Base-by-base conservation (phyloP, 1,284 basidiomycete species). In the Apiotrichum mycotoxinovorans region DNA sequence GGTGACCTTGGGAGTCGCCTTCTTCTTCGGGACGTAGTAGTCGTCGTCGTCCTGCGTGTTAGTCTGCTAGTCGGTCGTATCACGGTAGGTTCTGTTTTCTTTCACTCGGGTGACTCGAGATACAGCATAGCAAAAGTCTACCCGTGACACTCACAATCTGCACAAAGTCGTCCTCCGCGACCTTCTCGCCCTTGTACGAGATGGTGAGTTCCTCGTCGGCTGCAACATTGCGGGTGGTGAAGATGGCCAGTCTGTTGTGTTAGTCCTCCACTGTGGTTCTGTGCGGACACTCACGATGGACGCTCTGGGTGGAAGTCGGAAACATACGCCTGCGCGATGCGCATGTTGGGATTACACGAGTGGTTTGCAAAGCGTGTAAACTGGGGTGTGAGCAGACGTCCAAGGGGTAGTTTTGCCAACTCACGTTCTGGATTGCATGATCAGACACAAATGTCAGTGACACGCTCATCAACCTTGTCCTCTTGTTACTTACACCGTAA, bases 301-400 rank as follows among this genome's bases (percentile, higher is more conserved):
- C 60, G 86, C 43, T 75, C 73, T 4, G 74, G 71, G 56, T 77
- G 73, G 43, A 66, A 74, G 54, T 77, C 75, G 58, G 87, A 84
- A 62, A 85, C 83, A 60, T 89, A 87, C 34, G 85, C 86, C 1
- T 88, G 80, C n/a, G 82, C 80, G 14, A 91, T 81, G 5, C 73
- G 73, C 60, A 88, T 84, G 70, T 95, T 96, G 0, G 92, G 91
- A 60, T 90, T 85, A 69, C 91, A 95, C 18, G 87, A 91, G 68
- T 95, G 91, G 66, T 93, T 93, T 26, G 75, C 68, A 44, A 65
- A 76, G 27, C 73, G 69, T 2, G 74, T 76, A 52, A 69, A 74
- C 71, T 76, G 57, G 42, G 18, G 47, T 62, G 27, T 54, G 50
- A 27, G 15, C 22, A 5, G 25, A 18, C 8, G 11, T 2, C 7